These are phyloP conservation scores for Grigorovia humatica DNA, from an alignment of 805 yeast genomes.

Conservation along the genomic window DNA sequence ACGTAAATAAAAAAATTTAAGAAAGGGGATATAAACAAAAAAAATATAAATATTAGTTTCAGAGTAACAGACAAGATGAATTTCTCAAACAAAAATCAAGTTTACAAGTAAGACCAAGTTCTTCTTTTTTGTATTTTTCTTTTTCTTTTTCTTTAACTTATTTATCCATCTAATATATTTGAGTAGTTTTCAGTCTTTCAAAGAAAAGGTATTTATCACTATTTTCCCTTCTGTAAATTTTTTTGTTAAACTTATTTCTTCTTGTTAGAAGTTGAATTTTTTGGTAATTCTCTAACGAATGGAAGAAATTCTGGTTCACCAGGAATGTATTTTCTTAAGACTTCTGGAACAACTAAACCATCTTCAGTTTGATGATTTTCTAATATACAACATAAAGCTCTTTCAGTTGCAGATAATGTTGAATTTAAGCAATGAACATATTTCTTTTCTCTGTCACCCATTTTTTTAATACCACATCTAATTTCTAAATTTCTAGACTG, in stretches of 20 bases:
- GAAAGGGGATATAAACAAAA: too few relatives aligned
- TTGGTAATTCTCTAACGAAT: constrained; percentile 80
- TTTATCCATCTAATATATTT: too few relatives aligned
- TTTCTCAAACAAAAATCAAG: too few relatives aligned
- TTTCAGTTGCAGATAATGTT: constrained; percentile 94
- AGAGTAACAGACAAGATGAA: not conserved
- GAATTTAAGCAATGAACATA: constrained; percentile 98
- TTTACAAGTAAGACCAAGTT: too few relatives aligned
- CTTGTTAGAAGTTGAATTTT: constrained; percentile 77
- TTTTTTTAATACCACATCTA: constrained; percentile 95
- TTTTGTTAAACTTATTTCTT: constrained; percentile 15
- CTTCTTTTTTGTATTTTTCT: too few relatives aligned
- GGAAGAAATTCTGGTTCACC: constrained; percentile 98
- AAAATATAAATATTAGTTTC: too few relatives aligned
- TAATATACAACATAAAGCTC: constrained; percentile 93
- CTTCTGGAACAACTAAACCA: constrained; percentile 89
- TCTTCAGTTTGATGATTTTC: constrained; percentile 98
- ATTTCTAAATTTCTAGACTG: constrained; percentile 98
- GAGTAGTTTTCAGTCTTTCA: not conserved
- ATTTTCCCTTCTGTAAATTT: too few relatives aligned
- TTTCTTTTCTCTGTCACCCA: constrained; percentile 90
- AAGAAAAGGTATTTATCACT: not conserved
- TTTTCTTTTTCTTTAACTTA: too few relatives aligned
- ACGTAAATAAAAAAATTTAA: too few relatives aligned
- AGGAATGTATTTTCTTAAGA: constrained; percentile 89